A percentile compares a stretch with the other conserved stretches of the same genome.
Conservation (phyloP, 202 grass and related monocot genomes). For the Musa balbisiana region DNA sequence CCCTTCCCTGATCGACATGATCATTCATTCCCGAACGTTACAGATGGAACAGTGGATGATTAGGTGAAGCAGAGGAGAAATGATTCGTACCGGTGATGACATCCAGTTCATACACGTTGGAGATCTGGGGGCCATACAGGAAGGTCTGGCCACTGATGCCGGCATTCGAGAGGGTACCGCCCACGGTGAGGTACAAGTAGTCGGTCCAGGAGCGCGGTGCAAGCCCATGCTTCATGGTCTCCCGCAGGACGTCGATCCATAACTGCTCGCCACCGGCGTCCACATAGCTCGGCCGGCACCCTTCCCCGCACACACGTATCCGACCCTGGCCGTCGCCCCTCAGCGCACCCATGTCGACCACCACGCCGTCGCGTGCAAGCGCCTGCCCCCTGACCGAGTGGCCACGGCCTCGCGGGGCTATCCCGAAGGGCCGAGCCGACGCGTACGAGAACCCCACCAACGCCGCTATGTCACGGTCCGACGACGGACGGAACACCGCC, state of each 20-base stretch:
- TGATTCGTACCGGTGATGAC: slow-evolving; percentile 26
- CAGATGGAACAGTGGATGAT: not conserved
- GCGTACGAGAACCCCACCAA: slow-evolving; percentile 7
- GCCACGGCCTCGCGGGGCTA: slow-evolving; percentile 19
- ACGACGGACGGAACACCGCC: slow-evolving; percentile 20
- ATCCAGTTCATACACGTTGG: slow-evolving; percentile 35
- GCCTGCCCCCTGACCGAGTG: slow-evolving; percentile 29
- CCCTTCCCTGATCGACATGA: not conserved
- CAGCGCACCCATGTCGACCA: slow-evolving; percentile 23
- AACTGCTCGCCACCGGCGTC: slow-evolving; percentile 25
- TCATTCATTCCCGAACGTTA: no score
- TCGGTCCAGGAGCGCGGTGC: slow-evolving; percentile 23
- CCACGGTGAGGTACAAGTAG: slow-evolving; percentile 33
- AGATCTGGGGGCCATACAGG: slow-evolving; percentile 26
- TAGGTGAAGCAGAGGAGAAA: not conserved
- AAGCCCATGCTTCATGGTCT: slow-evolving; percentile 25
- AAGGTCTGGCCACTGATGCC: slow-evolving; percentile 27
- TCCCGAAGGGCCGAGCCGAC: slow-evolving; percentile 5
- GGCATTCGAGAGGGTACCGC: slow-evolving; percentile 31
- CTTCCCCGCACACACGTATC: not conserved
- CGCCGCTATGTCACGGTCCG: slow-evolving; percentile 3
- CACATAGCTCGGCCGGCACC: not conserved
- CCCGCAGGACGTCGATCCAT: slow-evolving; percentile 27
- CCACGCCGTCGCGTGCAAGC: slow-evolving; percentile 12
- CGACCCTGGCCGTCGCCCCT: not conserved